Base-by-base conservation (phyloP, 495 filamentous ascomycete species). In the Diplogelasinospora grovesii region DNA sequence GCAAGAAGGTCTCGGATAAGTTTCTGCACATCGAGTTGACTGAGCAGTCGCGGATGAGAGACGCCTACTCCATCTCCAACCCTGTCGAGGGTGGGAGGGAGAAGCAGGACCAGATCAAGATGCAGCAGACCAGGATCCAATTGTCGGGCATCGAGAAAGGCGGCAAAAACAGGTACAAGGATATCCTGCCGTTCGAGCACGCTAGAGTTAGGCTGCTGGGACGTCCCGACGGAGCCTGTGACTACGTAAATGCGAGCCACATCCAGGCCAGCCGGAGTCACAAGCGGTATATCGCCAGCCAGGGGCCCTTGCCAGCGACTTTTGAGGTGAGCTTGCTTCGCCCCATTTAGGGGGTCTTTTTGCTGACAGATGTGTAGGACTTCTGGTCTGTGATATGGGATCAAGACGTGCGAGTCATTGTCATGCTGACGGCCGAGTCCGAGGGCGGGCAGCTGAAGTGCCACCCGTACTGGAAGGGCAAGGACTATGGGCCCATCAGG, bases 371-470 rank as follows among this genome's bases (percentile, higher is more conserved):
- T n/a, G 7, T 21, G 27, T 61, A 95, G 90, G 92, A 98, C 63
- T 98, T 98, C 54, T 98, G 92, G 92, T 88, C 86, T 31, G 81
- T 96, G 15, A 73, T 96, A 30, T 98, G 92, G 92, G 90, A 97
- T 55, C 84, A 97, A 65, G 89, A 96, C 56, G 79, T 93, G 18
- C 81, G 89, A 38, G 85, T 97, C 21, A 78, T 98, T 39, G 89
- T 98, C 45, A 95, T 95, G 74, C 70, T 98, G 40, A 97, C 92
- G 3, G 90, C 92, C n/a, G 92, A 98, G 59, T 69, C 81, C 18
- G 92, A 98, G 68, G 85, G 92, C 19, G 90, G 93, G 6, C 93
- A 95, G 52, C 69, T 90, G 13, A 98, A 97, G 60, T 92, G 89
- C 42, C 89, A 98, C 56, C 82, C 83, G 1, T 98, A 94, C 58